These are phyloP conservation scores for Colletotrichum sp. DNA, from an alignment of 2,329 filamentous ascomycete species.

Conservation along the genomic window DNA sequence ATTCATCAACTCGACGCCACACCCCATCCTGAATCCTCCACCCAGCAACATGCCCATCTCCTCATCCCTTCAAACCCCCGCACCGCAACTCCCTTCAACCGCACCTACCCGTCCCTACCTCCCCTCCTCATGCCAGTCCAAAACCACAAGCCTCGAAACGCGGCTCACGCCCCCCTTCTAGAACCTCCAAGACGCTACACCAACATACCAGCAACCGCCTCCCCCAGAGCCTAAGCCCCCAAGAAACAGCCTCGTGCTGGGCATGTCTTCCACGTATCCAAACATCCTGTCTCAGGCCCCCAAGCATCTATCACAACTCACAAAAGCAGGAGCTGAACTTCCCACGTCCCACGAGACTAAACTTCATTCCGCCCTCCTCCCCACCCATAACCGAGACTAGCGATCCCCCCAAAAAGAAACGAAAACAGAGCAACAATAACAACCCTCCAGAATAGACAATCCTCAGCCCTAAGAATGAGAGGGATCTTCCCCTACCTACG, in stretches of 20 bases:
- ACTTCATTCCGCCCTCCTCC: not conserved
- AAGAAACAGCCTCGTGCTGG: not conserved
- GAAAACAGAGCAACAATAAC: not conserved
- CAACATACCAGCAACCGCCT: not conserved
- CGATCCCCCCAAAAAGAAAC: not conserved
- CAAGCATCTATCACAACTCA: not conserved
- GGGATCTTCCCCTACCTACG: not conserved
- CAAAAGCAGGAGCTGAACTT: not conserved
- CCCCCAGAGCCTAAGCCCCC: not conserved
- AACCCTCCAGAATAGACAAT: not conserved
- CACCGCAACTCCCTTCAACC: not conserved
- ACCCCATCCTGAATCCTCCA: not conserved
- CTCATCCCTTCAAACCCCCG: not conserved
- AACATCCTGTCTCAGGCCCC: not conserved
- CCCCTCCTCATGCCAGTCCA: not conserved
- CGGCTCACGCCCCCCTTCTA: not conserved
- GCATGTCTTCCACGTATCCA: not conserved
- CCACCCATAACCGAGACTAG: not conserved
- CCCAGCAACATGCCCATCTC: not conserved
- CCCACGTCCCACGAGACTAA: not conserved
- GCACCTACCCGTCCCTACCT: not conserved
- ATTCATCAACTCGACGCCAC: not conserved
- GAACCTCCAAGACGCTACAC: not conserved
- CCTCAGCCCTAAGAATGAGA: not conserved
- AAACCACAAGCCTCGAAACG: not conserved